Evolutionary conservation across 2,329 filamentous ascomycete genomes (phyloP), one percentile per base, ranked within the genome.

Genomic region (Scedosporium apiospermum): DNA sequence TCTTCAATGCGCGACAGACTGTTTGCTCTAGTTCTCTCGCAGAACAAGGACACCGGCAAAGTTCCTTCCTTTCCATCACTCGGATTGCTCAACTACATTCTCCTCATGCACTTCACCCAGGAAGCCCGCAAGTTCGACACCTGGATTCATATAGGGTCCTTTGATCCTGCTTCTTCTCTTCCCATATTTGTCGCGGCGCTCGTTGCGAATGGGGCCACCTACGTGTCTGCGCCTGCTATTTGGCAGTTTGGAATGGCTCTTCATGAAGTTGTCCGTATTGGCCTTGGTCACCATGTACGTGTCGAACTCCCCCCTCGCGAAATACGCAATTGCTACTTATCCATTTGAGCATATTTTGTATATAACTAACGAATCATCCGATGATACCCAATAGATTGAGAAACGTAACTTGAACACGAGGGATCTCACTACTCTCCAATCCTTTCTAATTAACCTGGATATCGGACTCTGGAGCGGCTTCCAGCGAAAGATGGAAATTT

Each of bases 121-220:
- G 82, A 86, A 53, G 74, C 78, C 27, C 80, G 84, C 57, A 78
- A 85, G 64, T 77, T 85, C 0, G 83, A 82, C 57, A 77, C 78
- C 57, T 88, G 81, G 77, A 80, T 89, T 63, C 86, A 89, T 71
- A 79, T 84, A 57, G 80, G 83, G 1, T 84, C 83, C 0, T 82
- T 88, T 46, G 78, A 77, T 1, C 76, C 86, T 6, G 82, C 82
- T 18, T 74, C 76, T 2, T 78, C 83, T 63, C 78, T 78, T 64
- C 80, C 85, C 0, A 84, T 88, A 66, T 82, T 87, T 71, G 74
- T 88, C 14, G 83, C 80, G 5, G 77, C 79, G n/a, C 80, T 85
- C 3, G 80, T 83, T 0, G 82, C 86, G 3, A 80, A 80, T n/a
- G 86, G 86, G 4, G 85, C 85, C 5, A 79, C 82, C 0, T 73